Conservation (phyloP, 2,329 filamentous ascomycete species). For the Colletotrichum lupini region DNA sequence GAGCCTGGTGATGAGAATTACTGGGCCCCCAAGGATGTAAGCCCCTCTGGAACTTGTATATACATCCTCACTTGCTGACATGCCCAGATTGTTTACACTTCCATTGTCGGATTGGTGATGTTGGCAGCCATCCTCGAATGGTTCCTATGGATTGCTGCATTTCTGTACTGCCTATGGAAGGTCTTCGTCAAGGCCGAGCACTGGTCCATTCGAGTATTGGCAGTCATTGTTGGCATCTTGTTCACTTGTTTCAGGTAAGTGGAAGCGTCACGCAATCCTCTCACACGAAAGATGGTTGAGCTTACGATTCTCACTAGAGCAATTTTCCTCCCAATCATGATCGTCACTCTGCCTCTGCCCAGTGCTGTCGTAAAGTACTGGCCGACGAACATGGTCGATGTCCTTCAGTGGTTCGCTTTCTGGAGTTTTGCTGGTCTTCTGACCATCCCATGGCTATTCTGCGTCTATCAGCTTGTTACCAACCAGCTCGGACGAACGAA, state of each 20-base stretch:
- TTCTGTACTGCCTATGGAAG: constrained; percentile 90
- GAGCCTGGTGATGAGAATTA: constrained; percentile 44
- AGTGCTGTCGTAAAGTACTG: constrained; percentile 77
- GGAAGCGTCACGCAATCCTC: not conserved
- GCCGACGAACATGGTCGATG: constrained; percentile 73
- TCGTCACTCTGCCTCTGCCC: constrained; percentile 90
- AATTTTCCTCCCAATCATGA: constrained; percentile 93
- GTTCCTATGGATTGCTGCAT: constrained; percentile 94
- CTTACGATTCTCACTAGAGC: constrained; percentile 53
- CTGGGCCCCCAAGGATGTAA: constrained; percentile 63
- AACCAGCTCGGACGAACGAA: constrained; percentile 85
- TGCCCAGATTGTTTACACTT: constrained; percentile 82
- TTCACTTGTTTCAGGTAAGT: constrained; percentile 57
- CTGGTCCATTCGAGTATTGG: constrained; percentile 82
- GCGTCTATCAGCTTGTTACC: constrained; percentile 90
- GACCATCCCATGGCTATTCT: constrained; percentile 91
- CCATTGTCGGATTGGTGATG: constrained; percentile 85
- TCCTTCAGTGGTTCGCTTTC: constrained; percentile 95
- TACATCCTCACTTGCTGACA: constrained; percentile 33
- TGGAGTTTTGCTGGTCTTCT: constrained; percentile 90
- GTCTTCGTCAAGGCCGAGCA: constrained; percentile 91
- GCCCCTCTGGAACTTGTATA: constrained; percentile 27
- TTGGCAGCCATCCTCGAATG: constrained; percentile 89
- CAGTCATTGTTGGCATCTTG: constrained; percentile 77
- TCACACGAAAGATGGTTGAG: not conserved